Evolutionary conservation across 139 green algal species (phyloP), one percentile per base, ranked within the genome.

Genomic region (Coccomyxa sp.): DNA sequence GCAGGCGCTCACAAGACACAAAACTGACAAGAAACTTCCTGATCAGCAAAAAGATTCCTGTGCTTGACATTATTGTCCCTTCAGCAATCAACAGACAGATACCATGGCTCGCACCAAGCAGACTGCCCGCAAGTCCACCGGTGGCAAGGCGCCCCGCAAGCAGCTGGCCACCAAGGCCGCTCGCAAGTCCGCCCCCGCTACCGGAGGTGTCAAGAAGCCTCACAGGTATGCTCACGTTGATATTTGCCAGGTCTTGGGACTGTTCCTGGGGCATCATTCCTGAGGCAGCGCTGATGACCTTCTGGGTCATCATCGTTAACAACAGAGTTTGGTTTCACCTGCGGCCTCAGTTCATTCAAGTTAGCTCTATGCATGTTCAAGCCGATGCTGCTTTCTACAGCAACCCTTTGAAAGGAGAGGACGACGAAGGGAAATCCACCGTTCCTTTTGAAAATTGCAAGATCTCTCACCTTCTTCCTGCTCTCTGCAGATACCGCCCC

Each of bases 81-180:
- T 51, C 38, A 51, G 38, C 63, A 71, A 25, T 21, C 63, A 71
- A 71, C 63, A 71, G 63, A 71, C 63, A 71, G 63, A 21, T 1
- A 71, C 21, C 71, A 90, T 99, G 96, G 96, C 96, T 82, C 96
- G 96, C 89, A 99, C 96, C 83, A 99, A 99, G 94, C 96, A 99
- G 91, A 97, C 94, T 38, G 95, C 94, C 17, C 92, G 95, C 77
- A 98, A 96, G 91, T 96, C 92, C 87, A 96, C 93, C 58, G 93
- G 93, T 79, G 92, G 92, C 89, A 96, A 97, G 88, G 95, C 94
- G 25, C 95, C 95, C 80, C 89, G 95, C 79, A 98, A 98, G 95
- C 94, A 98, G 92, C 93, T 98, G 81, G 95, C 95, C 88, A 98
- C 95, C 87, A 97, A 98, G 92, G 94, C 92, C 57, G 93, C 92